Percentiles rank a stretch among this genome's conserved stretches.
phyloP scores from a whole-genome alignment of 805 yeast genomes.

The Yarrowia hollandica region DNA sequence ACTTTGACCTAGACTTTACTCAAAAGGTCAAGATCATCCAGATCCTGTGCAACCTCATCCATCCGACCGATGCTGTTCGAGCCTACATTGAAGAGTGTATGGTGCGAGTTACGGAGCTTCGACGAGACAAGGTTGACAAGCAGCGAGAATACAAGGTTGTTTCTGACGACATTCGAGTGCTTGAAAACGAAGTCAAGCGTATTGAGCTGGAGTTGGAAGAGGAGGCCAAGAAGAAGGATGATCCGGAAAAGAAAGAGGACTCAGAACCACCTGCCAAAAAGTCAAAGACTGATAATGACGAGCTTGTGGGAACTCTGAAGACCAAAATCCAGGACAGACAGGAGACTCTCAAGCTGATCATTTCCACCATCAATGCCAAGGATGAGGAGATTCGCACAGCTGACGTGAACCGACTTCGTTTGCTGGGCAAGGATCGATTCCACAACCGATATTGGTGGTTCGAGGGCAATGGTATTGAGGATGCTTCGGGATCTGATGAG shows the following conservation, averaged over 20 bases:
- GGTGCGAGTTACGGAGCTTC: conserved; percentile 59
- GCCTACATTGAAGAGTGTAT: conserved; percentile 64
- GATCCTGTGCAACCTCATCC: conserved; percentile 62
- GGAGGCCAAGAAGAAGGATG: conserved; percentile 14
- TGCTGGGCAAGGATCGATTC: conserved; percentile 78
- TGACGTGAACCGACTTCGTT: conserved; percentile 74
- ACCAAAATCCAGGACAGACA: conserved; percentile 35
- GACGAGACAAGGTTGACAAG: conserved; percentile 67
- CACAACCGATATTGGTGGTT: conserved; percentile 96
- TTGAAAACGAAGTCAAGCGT: conserved; percentile 15
- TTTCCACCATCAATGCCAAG: conserved; percentile 38
- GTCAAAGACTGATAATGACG: not conserved
- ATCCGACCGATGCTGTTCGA: conserved; percentile 60
- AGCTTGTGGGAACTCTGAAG: conserved; percentile 30
- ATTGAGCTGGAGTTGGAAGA: conserved; percentile 10
- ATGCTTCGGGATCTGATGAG: conserved; percentile 20
- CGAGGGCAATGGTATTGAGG: conserved; percentile 70
- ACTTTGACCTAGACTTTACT: conserved; percentile 54
- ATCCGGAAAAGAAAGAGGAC: not conserved
- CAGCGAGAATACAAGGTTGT: conserved; percentile 58
- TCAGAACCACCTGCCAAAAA: not conserved
- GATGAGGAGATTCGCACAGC: conserved; percentile 54
- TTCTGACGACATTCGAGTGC: conserved; percentile 51
- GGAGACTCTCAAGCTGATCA: conserved; percentile 39
- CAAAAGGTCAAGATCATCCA: conserved; percentile 59